A percentile compares a stretch with the other conserved stretches of the same genome.
Evolutionary conservation across 805 yeast species (phyloP).

Genomic region (Debaryomyces prosopidis): DNA sequence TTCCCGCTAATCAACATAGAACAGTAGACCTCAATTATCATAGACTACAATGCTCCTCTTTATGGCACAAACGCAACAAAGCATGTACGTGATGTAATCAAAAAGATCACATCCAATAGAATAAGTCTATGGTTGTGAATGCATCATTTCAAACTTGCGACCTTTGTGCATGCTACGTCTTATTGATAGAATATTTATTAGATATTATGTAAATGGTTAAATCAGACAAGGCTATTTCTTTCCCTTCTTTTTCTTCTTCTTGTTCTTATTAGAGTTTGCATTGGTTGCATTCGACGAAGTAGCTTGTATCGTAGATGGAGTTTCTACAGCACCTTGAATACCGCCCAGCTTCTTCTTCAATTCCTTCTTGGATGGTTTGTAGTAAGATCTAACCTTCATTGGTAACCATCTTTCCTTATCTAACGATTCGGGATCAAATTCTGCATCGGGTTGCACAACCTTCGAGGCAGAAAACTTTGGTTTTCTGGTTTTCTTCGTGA

Average conservation of each 20-base stretch:
- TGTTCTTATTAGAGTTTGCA: constrained; percentile 8
- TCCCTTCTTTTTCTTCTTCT: constrained; percentile 28
- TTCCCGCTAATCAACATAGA: too few relatives aligned
- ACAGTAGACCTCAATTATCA: too few relatives aligned
- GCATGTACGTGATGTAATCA: too few relatives aligned
- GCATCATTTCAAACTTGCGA: too few relatives aligned
- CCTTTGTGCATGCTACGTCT: too few relatives aligned
- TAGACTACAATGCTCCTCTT: too few relatives aligned
- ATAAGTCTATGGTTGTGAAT: too few relatives aligned
- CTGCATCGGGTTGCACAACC: constrained; percentile 23
- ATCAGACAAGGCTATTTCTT: constrained; percentile 17
- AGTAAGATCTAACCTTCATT: constrained; percentile 77
- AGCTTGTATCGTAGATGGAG: constrained; percentile 10
- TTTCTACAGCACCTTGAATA: constrained; percentile 26
- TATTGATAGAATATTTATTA: too few relatives aligned
- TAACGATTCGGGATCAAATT: constrained; percentile 19
- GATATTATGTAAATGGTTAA: too few relatives aligned
- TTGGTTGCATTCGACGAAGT: constrained; percentile 6
- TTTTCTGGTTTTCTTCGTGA: constrained; percentile 23
- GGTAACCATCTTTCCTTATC: constrained; percentile 89
- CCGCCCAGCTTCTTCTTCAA: constrained; percentile 25
- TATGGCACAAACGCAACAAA: too few relatives aligned
- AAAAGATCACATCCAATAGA: too few relatives aligned
- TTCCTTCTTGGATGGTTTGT: constrained; percentile 74
- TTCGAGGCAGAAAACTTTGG: constrained; percentile 30